Evolutionary conservation across 2,329 filamentous ascomycete genomes (phyloP).

Genomic region (Tolypocladium amazonense): DNA sequence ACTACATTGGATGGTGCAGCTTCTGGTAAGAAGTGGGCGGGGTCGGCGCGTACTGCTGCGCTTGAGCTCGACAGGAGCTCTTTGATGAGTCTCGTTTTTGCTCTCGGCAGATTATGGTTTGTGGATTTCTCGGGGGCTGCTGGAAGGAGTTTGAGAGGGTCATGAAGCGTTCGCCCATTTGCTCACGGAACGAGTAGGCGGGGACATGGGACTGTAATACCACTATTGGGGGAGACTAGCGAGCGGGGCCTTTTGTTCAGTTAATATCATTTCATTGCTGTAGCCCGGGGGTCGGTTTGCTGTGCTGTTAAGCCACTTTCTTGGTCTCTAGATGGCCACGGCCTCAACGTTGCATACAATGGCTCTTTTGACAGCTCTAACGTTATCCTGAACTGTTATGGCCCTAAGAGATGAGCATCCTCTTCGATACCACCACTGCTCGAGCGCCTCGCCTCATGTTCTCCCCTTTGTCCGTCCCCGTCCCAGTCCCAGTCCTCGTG

Average conservation of each 20-base stretch:
- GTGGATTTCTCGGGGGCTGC: not conserved
- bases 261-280: not conserved
- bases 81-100: not conserved
- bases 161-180: not conserved
- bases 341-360: not conserved
- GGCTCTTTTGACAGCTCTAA: not conserved
- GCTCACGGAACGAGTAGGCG: not conserved
- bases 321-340: not conserved
- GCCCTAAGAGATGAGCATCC: slow-evolving; percentile 2
- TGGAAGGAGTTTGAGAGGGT: not conserved
- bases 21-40: slow-evolving; percentile 61
- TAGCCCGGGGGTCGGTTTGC: not conserved
- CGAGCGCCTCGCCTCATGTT: not conserved
- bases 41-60: not conserved
- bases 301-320: not conserved
- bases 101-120: not conserved
- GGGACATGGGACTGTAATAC: not conserved
- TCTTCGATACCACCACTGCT: not conserved
- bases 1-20: slow-evolving; percentile 98
- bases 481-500: not conserved
- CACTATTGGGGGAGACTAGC: not conserved
- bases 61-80: not conserved
- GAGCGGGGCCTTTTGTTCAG: not conserved
- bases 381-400: not conserved
- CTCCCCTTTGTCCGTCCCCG: not conserved